Conservation (phyloP, 2,329 filamentous ascomycete species). For the Coleophoma crateriformis region DNA sequence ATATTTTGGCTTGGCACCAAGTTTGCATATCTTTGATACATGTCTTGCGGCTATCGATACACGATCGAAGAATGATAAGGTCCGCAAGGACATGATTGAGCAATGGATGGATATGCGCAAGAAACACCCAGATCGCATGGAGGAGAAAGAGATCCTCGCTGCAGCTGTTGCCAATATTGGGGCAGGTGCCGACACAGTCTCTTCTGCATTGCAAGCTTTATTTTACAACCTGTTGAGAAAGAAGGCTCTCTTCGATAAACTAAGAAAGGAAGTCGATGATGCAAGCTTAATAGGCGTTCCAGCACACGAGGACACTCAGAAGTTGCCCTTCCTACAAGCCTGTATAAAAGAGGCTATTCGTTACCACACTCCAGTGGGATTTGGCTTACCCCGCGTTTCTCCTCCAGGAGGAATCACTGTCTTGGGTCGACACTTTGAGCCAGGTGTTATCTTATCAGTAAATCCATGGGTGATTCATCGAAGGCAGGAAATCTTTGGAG, state of each 20-base stretch:
- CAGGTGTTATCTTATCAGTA: slow-evolving; percentile 23
- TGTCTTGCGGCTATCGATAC: slow-evolving; percentile 21
- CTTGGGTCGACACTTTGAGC: slow-evolving; percentile 17
- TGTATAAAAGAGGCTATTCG: slow-evolving; percentile 30
- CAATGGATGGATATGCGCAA: slow-evolving; percentile 25
- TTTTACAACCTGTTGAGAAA: slow-evolving; percentile 27
- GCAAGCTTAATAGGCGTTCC: slow-evolving; percentile 2
- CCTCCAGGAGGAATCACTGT: slow-evolving; percentile 21
- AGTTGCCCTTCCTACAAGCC: slow-evolving; percentile 27
- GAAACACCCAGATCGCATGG: slow-evolving; percentile 23
- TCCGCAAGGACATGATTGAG: slow-evolving; percentile 27
- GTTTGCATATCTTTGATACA: slow-evolving; percentile 29
- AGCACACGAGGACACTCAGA: slow-evolving; percentile 18
- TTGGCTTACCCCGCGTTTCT: slow-evolving; percentile 10
- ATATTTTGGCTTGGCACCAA: slow-evolving; percentile 24
- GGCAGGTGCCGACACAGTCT: slow-evolving; percentile 30
- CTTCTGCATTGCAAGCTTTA: slow-evolving; percentile 25
- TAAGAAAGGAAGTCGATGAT: slow-evolving; percentile 14
- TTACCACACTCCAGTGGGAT: slow-evolving; percentile 22
- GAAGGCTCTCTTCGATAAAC: slow-evolving; percentile 11
- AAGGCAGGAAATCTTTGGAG: slow-evolving; percentile 20
- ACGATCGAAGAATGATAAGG: slow-evolving; percentile 22
- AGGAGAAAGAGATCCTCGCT: slow-evolving; percentile 25
- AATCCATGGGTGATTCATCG: slow-evolving; percentile 28
- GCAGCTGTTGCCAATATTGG: slow-evolving; percentile 27